Percentiles rank a stretch among this genome's conserved stretches.
These are phyloP conservation scores for Amphibolis antarctica DNA, from an alignment of 106 monocot genomes.

Conservation along the genomic window DNA sequence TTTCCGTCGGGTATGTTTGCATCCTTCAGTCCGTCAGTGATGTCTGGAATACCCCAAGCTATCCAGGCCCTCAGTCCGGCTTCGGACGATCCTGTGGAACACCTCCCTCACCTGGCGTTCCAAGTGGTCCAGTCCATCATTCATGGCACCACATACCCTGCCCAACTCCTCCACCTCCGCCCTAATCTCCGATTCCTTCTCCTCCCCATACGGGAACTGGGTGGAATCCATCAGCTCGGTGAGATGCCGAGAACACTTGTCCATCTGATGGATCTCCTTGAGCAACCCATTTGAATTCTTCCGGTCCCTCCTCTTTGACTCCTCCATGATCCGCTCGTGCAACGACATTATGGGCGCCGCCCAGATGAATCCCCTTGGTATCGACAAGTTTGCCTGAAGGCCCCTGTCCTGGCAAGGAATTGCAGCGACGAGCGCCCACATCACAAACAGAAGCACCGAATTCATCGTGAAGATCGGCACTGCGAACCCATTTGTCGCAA, in stretches of 20 bases:
- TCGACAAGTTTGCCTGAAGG: slow-evolving; percentile 18
- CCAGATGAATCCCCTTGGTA: slow-evolving; percentile 15
- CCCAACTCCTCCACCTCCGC: slow-evolving; percentile 10
- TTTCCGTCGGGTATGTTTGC: too few species aligned
- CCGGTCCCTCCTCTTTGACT: slow-evolving; percentile 23
- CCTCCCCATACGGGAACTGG: slow-evolving; percentile 7
- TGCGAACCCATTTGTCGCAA: slow-evolving; percentile 10
- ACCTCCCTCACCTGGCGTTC: slow-evolving; percentile 21
- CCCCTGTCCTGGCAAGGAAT: slow-evolving; percentile 27
- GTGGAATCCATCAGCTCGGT: slow-evolving; percentile 7
- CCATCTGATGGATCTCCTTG: slow-evolving; percentile 18
- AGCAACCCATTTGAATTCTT: slow-evolving; percentile 15
- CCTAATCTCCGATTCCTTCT: slow-evolving; percentile 16
- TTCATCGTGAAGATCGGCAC: slow-evolving; percentile 22
- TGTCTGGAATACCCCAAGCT: slow-evolving; percentile 1
- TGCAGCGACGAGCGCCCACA: slow-evolving; percentile 23
- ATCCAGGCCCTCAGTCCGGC: slow-evolving; percentile 18
- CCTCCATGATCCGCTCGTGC: slow-evolving; percentile 15
- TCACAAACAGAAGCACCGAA: slow-evolving; percentile 21
- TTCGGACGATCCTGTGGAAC: slow-evolving; percentile 22
- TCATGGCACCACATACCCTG: slow-evolving; percentile 10
- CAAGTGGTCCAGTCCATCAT: slow-evolving; percentile 11
- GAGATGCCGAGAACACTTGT: slow-evolving; percentile 5
- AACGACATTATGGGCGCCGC: slow-evolving; percentile 3
- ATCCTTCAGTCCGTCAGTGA: too few species aligned